Evolutionary conservation across 164 flowering plant genomes (phyloP), one percentile per base, ranked within the genome.

Genomic region (Annona squamosa): DNA sequence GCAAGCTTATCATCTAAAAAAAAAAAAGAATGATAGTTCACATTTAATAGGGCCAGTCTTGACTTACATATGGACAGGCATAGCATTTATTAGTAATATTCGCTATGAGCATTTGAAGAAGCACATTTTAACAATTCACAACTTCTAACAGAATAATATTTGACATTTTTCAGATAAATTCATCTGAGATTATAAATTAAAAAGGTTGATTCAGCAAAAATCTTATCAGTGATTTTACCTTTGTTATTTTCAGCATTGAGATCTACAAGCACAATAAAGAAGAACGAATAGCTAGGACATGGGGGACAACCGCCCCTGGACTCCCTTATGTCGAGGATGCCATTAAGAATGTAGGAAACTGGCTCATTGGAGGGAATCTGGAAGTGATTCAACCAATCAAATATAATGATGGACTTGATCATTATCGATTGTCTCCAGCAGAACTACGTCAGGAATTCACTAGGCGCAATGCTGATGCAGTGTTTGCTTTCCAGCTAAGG

Each of bases 261-360:
- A 91, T 92, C 45, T 92, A 91, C 87, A 92, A 91, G 86, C 98
- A 92, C 82, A 84, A 82, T 56, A 92, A 89, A 81, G 96, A 92
- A 85, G 96, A 92, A 77, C 75, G 96, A 47, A 89, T 91, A 48
- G 96, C 94, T 16, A 82, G 98, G 73, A 91, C 98, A 5, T 92
- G 94, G 98, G 98, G 96, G 10, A 88, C 90, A 52, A 88, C 91
- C 48, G 96, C 94, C 67, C 90, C 88, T 65, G 94, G 94, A 42
- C 78, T 91, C 5, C 97, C 97, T 4, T 90, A 91, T 74, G 97
- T 83, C 56, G 94, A 92, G 6, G 81, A 89, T 80, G 82, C 89
- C 3, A 88, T 91, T 79, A 81, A 80, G 10, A 73, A 81, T 74
- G 81, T 90, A 74, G 97, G 97, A 71, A 81, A 91, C 77, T 92